These are phyloP conservation scores for Ophiocordyceps camponoti-rufipedis DNA, from an alignment of 2,329 filamentous ascomycete species.

Conservation along the genomic window DNA sequence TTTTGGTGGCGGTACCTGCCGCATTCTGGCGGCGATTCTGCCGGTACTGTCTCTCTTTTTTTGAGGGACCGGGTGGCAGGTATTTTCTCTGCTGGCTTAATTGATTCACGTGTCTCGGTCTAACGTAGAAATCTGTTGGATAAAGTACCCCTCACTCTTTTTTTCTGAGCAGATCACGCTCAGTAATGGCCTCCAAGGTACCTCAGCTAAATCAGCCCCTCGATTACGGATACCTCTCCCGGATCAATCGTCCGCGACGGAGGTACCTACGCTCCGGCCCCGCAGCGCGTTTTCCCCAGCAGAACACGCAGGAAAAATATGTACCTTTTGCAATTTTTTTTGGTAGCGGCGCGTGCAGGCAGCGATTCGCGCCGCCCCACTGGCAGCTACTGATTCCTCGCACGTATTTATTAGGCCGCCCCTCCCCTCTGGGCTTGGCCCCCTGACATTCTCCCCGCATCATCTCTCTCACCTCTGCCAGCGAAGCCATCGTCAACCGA, in stretches of 20 bases:
- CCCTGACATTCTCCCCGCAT: slow-evolving; percentile 8
- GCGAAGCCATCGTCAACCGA: slow-evolving; percentile 5
- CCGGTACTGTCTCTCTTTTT: too few relatives aligned
- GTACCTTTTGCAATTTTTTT: neutral
- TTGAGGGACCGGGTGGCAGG: too few relatives aligned
- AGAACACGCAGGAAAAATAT: neutral
- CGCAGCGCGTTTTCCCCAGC: neutral
- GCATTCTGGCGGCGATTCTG: too few relatives aligned
- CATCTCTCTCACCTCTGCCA: slow-evolving; percentile 3
- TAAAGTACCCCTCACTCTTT: too few relatives aligned
- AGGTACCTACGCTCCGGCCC: neutral
- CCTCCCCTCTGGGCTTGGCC: slow-evolving; percentile 9
- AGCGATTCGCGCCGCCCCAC: slow-evolving; percentile 1
- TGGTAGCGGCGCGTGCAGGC: too few relatives aligned
- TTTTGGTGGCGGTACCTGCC: too few relatives aligned
- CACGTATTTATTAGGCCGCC: slow-evolving; percentile 17
- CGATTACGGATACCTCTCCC: neutral
- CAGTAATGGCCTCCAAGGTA: too few relatives aligned
- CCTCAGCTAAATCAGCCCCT: too few relatives aligned
- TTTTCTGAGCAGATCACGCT: too few relatives aligned
- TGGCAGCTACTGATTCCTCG: slow-evolving; percentile 15
- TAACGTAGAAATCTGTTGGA: too few relatives aligned
- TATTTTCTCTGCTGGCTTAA: too few relatives aligned
- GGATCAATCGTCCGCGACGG: neutral
- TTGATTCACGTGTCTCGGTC: too few relatives aligned